Evolutionary conservation across 345 rosid genomes (phyloP), one percentile per base, ranked within the genome.

Genomic region (Acer campestre): DNA sequence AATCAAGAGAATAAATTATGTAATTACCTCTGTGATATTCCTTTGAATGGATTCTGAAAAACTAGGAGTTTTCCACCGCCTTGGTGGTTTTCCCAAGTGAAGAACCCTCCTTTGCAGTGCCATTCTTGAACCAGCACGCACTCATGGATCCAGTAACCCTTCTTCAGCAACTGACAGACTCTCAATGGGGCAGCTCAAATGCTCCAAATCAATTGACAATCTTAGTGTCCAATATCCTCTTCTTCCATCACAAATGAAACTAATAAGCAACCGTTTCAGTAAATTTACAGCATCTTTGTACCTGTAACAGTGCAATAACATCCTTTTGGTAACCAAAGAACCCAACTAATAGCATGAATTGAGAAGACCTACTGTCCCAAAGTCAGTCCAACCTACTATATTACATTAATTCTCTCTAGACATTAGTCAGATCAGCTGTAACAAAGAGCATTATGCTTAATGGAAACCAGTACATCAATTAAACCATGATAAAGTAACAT

Each of bases 221-320:
- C 99, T 87, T 14, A 95, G 86, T 55, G 91, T 93, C 99, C 99
- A 93, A 82, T 86, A 87, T 75, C 98, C 99, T 88, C 97, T 91
- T 86, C 99, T 91, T 80, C 88, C 81, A 76, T 94, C 98, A 82
- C 84, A 91, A 27, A 71, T 74, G 71, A 92, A 94, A 76, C 83
- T 81, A 82, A 65, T 72, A 48, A 96, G 97, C 83, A 94, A 77
- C 68, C 78, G 82, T 80, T 85, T 90, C 83, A 92, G 85, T 61
- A 89, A 84, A 79, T 74, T 68, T 76, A 86, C 74, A 16, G 98
- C 94, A 38, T 90, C 89, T 38, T 73, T 84, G 79, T 92, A 90
- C 85, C 98, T 96, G 87, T 85, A 61, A 78, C 65, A 70, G 20
- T 81, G 44, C 83, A 69, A 72, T 16, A n/a, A 71, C n/a, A 61